phyloP scores from a whole-genome alignment of 768 basidiomycete genomes.

The Galerina marginata region DNA sequence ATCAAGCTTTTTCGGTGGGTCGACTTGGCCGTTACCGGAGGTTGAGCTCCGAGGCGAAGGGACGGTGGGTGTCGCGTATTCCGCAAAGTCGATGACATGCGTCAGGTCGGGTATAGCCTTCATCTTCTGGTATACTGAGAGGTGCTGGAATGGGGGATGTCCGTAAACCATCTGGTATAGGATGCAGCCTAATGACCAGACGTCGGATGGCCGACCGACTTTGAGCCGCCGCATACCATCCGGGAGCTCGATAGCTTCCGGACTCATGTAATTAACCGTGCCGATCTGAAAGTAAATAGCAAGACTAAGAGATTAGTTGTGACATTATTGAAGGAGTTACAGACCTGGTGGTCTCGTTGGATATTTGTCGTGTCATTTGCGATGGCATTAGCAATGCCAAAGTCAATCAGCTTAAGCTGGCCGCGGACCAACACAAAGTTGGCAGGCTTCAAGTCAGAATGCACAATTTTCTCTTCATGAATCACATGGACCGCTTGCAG shows the following conservation, averaged over 20 bases:
- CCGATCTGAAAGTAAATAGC: slow-evolving; percentile 66
- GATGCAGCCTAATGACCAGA: slow-evolving; percentile 98
- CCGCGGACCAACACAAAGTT: slow-evolving; percentile 98
- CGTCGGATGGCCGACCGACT: slow-evolving; percentile 94
- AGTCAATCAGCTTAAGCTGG: slow-evolving; percentile 96
- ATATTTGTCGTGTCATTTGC: slow-evolving; percentile 99
- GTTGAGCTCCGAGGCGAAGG: slow-evolving; percentile 40
- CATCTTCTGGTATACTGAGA: slow-evolving; percentile 89
- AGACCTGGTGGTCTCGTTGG: slow-evolving; percentile 91
- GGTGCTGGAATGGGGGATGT: slow-evolving; percentile 87
- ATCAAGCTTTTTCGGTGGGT: slow-evolving; percentile 63
- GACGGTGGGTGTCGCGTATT: slow-evolving; percentile 60
- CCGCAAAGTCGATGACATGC: slow-evolving; percentile 84
- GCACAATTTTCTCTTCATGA: slow-evolving; percentile 98
- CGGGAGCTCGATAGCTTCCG: slow-evolving; percentile 90
- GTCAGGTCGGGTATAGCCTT: slow-evolving; percentile 85
- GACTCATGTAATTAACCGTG: slow-evolving; percentile 98
- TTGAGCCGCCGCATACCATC: slow-evolving; percentile 90
- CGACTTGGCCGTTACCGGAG: slow-evolving; percentile 31
- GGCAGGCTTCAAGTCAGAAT: slow-evolving; percentile 97
- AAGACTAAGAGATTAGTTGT: not conserved
- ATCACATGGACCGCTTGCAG: slow-evolving; percentile 98
- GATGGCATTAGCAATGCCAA: slow-evolving; percentile 99
- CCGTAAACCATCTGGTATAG: slow-evolving; percentile 99
- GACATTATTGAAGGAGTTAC: slow-evolving; percentile 7